Evolutionary conservation across 108 stramenopile genomes (phyloP).

Genomic region (Fistulifera pelliculosa): DNA sequence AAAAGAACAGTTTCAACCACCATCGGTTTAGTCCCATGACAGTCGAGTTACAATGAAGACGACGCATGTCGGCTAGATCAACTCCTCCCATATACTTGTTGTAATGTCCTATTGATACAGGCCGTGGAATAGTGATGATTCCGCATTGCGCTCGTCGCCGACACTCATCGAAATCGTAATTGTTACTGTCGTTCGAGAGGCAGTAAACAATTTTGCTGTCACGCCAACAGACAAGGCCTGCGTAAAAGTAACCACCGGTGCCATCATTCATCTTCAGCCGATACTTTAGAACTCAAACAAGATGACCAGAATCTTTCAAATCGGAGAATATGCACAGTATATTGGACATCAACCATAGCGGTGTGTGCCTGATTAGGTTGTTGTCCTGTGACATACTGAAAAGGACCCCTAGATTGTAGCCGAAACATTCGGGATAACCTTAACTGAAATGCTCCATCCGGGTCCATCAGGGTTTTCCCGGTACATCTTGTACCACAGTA

Average conservation of each 20-base stretch:
- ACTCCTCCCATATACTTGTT: constrained; percentile 15
- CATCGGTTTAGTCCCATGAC: constrained; percentile 7
- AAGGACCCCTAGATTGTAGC: no score
- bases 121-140: background rate
- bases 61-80: constrained; percentile 9
- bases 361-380: background rate
- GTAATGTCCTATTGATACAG: constrained; percentile 2
- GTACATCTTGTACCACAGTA: no score
- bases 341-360: background rate
- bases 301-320: background rate
- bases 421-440: no score
- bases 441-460: no score
- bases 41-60: constrained; percentile 3
- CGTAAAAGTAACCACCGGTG: background rate
- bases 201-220: constrained; percentile 8
- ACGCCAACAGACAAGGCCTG: constrained; percentile 6
- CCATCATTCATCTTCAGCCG: background rate
- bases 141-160: background rate
- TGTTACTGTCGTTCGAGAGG: background rate
- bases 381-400: background rate
- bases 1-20: constrained; percentile 11
- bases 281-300: constrained; percentile 1
- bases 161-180: background rate
- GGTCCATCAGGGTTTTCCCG: no score
- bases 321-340: background rate